Conservation (phyloP, 495 filamentous ascomycete species). For the Penicillium salamii region DNA sequence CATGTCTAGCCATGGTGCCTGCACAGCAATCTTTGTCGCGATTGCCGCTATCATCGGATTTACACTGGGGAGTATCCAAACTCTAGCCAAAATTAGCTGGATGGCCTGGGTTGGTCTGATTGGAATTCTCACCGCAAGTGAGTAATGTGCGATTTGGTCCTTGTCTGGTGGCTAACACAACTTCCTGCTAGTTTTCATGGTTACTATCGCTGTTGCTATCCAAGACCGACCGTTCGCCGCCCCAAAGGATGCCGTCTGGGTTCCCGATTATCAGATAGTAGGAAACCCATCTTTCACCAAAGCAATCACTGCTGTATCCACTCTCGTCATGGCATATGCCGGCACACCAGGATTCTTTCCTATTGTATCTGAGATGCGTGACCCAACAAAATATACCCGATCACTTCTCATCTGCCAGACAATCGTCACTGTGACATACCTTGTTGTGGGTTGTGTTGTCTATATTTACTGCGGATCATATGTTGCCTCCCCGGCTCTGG, state of each 20-base stretch:
- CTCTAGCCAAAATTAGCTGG: slow-evolving; percentile 34
- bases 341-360: slow-evolving; percentile 67
- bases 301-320: slow-evolving; percentile 58
- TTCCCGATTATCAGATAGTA: slow-evolving; percentile 31
- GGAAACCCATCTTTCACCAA: slow-evolving; percentile 26
- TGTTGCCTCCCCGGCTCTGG: slow-evolving; percentile 69
- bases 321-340: slow-evolving; percentile 64
- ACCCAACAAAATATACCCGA: slow-evolving; percentile 57
- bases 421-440: slow-evolving; percentile 60
- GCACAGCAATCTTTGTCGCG: slow-evolving; percentile 51
- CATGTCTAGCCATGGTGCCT: slow-evolving; percentile 59
- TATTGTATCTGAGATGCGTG: slow-evolving; percentile 73
- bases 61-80: slow-evolving; percentile 32
- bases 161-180: neutral
- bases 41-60: slow-evolving; percentile 35
- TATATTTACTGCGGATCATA: slow-evolving; percentile 66
- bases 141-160: slow-evolving; percentile 31
- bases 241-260: slow-evolving; percentile 28
- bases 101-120: slow-evolving; percentile 38
- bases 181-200: slow-evolving; percentile 54
- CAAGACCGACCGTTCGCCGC: slow-evolving; percentile 41
- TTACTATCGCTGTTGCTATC: slow-evolving; percentile 65
- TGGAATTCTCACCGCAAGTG: slow-evolving; percentile 36
- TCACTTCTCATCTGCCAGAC: slow-evolving; percentile 45
- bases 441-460: slow-evolving; percentile 60